Evolutionary conservation across 75 land plant species (phyloP), one percentile per base, ranked within the genome.

Genomic region (Selaginella moellendorffii): DNA sequence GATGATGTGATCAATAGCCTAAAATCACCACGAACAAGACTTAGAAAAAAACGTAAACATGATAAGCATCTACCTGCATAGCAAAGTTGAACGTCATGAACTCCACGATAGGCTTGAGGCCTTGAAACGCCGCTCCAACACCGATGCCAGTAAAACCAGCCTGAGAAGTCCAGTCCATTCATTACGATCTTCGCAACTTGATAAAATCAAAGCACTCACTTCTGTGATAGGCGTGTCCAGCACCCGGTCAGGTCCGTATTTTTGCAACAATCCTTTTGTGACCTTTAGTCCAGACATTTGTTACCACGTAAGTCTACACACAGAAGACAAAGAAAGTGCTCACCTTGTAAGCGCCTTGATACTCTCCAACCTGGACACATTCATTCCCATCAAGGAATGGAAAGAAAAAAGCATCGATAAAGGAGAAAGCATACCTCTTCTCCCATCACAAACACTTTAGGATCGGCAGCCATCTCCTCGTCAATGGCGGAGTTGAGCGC

Each of bases 61-160:
- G n/a, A n/a, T n/a, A n/a, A n/a, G n/a, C n/a, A n/a, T n/a, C n/a
- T n/a, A 92, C 97, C 97, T 92, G 97, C 97, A 92, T 88, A 2
- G 97, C 87, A 74, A 92, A 92, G 60, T 92, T 92, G 69, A 92
- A 88, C 17, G 97, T 92, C 97, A 92, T 92, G 59, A 88, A 92
- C 68, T 92, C 97, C n/a, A 92, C 79, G 63, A 92, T 76, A 58
- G 97, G 97, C 60, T 69, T 70, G 10, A 88, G 69, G 31, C 97
- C 97, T 79, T 83, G 63, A 66, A 83, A 88, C 29, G 97, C 97
- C 52, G 97, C 79, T 54, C 97, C 97, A 65, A 92, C 97, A 59
- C 85, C 96, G 74, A 92, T 85, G 20, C 97, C 97, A 60, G 97
- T 65, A 69, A 92, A 92, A 14, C 97, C 97, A 67, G 97, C 97